Evolutionary conservation across 2,329 filamentous ascomycete species (phyloP), one percentile per base, ranked within the genome.

Genomic region (Botryosphaeria dothidea): DNA sequence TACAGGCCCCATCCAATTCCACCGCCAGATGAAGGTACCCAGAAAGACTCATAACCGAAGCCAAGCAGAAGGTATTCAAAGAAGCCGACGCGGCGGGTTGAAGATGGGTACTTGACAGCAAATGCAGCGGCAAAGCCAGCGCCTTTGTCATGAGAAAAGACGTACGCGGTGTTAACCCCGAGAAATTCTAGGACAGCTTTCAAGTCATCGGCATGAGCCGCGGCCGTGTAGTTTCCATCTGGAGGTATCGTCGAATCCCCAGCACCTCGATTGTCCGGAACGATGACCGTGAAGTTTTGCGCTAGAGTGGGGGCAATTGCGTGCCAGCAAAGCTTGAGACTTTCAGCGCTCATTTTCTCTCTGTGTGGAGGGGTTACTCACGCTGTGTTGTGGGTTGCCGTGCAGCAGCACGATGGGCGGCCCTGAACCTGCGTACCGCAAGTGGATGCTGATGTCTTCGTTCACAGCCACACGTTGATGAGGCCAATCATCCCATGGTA

Each of bases 81-180:
- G 0, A 81, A 21, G 3, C 71, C 76, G 2, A 83, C 65, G 34
- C 72, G 71, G 57, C 72, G 73, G 4, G 82, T 76, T 0, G 76
- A 43, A 0, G 67, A 66, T 0, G 77, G 79, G 65, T 81, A 65
- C 61, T 77, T 72, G 4, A 74, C 70, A 0, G 80, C 78, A 0
- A 83, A 72, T 0, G 80, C 79, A 0, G 75, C 68, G 2, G 80
- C 79, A 31, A 79, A 71, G 0, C 80, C 81, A 3, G 75, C 76
- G 17, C 81, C 81, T 64, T 82, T 83, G 64, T 84, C 81, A 66
- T 83, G 81, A 0, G 77, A 72, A 66, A 83, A 78, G 0, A 83
- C 76, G 65, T 81, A 81, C 9, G 69, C 66, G 23, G 56, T 49
- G 15, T 65, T 70, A 57, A 74, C 73, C 58, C 68, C 66, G 11